Evolutionary conservation across 805 yeast species (phyloP), one percentile per base, ranked within the genome.

Genomic region (Cyberlindnera maritima): DNA sequence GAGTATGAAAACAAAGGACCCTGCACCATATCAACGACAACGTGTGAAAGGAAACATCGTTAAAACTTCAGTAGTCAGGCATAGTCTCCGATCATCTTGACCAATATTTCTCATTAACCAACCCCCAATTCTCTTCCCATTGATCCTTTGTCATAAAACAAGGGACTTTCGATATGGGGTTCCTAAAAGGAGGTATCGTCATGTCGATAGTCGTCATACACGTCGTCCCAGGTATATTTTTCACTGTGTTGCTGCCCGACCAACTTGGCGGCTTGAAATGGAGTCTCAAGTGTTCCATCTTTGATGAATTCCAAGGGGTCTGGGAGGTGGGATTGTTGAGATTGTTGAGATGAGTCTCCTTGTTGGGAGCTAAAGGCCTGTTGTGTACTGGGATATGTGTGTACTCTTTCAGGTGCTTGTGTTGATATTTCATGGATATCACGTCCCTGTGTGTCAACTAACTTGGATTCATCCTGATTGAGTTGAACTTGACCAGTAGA

Each of bases 201-300:
- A 52, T 60, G 41, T 33, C 52, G 49, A 44, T 59, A 57, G 39
- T 60, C 64, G 21, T 55, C 63, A 53, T 60, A 61, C 41, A 55
- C 50, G 32, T 61, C 65, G 53, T 61, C 64, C 65, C 65, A 61
- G 3, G 59, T 46, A 39, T 61, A 61, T 21, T 36, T 44, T 15
- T 60, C 59, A 3, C 35, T 42, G 26, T 56, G 53, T 15, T 48
- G 39, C 31, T 51, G 31, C 19, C 50, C 60, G 29, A 55, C 53
- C 18, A 44, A 47, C 33, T 43, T 43, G 8, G 65, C 64, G 18
- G 54, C 29, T 38, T 54, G 58, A 47, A 43, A 58, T 9, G 65
- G 65, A 2, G 58, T 48, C 2, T 47, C 41, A 17, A 61, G 42
- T 21, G 55, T 56, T 17, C 56, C 57, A 11, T 56, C 56, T 36